Evolutionary conservation across 495 filamentous ascomycete species (phyloP).

Genomic region (Aspergillus sparsus): DNA sequence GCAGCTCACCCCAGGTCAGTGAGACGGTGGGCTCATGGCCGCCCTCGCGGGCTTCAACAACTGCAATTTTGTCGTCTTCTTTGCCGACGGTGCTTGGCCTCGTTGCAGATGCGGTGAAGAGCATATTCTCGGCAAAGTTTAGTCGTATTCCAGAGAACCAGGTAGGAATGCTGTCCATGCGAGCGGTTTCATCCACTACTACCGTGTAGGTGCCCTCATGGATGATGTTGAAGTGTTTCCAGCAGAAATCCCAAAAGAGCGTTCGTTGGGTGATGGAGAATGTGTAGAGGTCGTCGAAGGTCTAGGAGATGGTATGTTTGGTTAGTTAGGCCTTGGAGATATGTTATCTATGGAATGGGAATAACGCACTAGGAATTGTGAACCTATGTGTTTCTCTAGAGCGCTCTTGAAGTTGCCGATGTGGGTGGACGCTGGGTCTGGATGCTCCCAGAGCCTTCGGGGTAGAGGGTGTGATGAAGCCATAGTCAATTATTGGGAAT

Average conservation of each 20-base stretch:
- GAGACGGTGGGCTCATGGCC: conserved; percentile 50
- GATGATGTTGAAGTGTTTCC: conserved; percentile 58
- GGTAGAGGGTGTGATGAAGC: conserved; percentile 18
- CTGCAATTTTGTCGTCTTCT: conserved; percentile 65
- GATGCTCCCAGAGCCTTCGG: conserved; percentile 60
- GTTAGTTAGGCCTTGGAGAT: neutral
- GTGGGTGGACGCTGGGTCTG: conserved; percentile 56
- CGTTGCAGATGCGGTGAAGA: conserved; percentile 34
- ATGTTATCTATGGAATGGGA: neutral
- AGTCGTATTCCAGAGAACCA: conserved; percentile 56
- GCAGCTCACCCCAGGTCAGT: conserved; percentile 63
- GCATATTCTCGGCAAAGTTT: conserved; percentile 81
- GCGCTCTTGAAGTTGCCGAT: conserved; percentile 58
- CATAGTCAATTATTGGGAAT: neutral
- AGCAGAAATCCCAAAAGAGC: conserved; percentile 65
- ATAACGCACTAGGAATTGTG: conserved; percentile 6
- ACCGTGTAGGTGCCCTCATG: conserved; percentile 55
- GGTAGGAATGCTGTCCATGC: conserved; percentile 54
- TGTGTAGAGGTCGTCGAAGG: conserved; percentile 62
- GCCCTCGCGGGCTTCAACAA: conserved; percentile 71
- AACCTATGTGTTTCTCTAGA: conserved; percentile 22
- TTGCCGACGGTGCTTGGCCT: conserved; percentile 45
- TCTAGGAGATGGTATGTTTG: conserved; percentile 4
- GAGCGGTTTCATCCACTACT: conserved; percentile 64
- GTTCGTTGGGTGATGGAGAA: conserved; percentile 59